A percentile compares a stretch with the other conserved stretches of the same genome.
Conservation (phyloP, 2,329 filamentous ascomycete species). For the Zasmidium cellare region DNA sequence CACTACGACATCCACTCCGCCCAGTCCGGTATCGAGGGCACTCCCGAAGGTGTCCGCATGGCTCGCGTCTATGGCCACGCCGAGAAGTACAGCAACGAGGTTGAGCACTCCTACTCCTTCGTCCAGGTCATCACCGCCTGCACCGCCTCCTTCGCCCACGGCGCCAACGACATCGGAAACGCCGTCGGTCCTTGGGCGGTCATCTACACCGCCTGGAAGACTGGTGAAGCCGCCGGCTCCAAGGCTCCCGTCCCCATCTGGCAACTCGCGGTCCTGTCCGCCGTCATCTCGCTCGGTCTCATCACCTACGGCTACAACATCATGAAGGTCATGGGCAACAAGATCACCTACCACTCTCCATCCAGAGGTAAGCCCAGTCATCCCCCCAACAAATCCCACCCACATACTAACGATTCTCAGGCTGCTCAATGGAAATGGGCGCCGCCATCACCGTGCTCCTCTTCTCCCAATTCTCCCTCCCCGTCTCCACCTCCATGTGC, state of each 20-base stretch:
- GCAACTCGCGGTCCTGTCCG: constrained; percentile 70
- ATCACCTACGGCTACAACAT: constrained; percentile 67
- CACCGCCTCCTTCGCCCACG: constrained; percentile 72
- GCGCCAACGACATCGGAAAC: constrained; percentile 66
- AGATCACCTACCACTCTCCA: constrained; percentile 60
- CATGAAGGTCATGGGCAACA: constrained; percentile 62
- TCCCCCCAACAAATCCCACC: background rate
- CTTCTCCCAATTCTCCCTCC: constrained; percentile 62
- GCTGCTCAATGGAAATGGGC: constrained; percentile 62
- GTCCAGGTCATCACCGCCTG: constrained; percentile 67
- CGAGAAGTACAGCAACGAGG: constrained; percentile 62
- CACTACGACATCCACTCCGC: constrained; percentile 82
- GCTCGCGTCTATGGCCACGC: constrained; percentile 58
- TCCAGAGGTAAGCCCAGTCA: constrained; percentile 39
- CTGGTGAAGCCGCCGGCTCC: constrained; percentile 48
- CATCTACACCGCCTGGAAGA: constrained; percentile 62
- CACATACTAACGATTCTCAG: constrained; percentile 24
- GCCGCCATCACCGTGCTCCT: constrained; percentile 64
- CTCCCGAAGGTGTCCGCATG: constrained; percentile 71
- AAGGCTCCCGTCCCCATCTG: constrained; percentile 70
- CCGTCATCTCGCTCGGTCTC: constrained; percentile 56
- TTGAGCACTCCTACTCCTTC: constrained; percentile 66
- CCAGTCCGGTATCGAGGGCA: constrained; percentile 68
- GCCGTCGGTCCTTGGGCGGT: constrained; percentile 64
- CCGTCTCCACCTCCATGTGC: constrained; percentile 66